These are phyloP conservation scores for Scutellospora calospora DNA, from an alignment of 371 early-diverging fungal species.

Conservation along the genomic window DNA sequence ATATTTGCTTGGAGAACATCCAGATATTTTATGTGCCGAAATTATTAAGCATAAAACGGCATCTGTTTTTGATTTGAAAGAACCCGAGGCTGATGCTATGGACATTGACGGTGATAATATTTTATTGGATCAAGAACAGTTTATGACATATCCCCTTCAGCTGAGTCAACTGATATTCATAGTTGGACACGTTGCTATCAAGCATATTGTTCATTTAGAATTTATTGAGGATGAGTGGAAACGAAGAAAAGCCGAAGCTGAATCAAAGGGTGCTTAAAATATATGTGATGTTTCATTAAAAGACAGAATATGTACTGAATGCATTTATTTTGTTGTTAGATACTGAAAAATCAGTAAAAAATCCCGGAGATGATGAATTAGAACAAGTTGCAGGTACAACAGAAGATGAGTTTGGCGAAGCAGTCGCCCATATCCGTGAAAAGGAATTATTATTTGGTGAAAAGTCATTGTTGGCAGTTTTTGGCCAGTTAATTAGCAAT, in stretches of 20 bases:
- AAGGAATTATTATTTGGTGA: slow-evolving; percentile 86
- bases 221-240: slow-evolving; percentile 89
- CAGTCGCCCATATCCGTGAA: slow-evolving; percentile 86
- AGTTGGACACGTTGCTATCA: slow-evolving; percentile 94
- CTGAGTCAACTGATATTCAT: slow-evolving; percentile 89
- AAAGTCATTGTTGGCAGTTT: slow-evolving; percentile 78
- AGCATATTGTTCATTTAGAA: slow-evolving; percentile 95
- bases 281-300: not conserved
- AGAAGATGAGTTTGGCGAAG: slow-evolving; percentile 96
- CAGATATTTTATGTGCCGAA: slow-evolving; percentile 79
- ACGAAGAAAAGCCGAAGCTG: slow-evolving; percentile 63
- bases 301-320: too few relatives aligned
- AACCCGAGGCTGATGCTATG: slow-evolving; percentile 33
- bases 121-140: slow-evolving; percentile 49
- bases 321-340: not conserved
- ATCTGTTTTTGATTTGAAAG: slow-evolving; percentile 47
- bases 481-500: slow-evolving; percentile 82
- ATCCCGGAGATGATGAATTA: slow-evolving; percentile 74
- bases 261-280: slow-evolving; percentile 46
- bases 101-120: slow-evolving; percentile 34
- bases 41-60: slow-evolving; percentile 73
- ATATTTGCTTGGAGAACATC: slow-evolving; percentile 87
- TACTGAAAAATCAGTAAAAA: slow-evolving; percentile 33
- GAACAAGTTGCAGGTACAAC: slow-evolving; percentile 92
- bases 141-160: slow-evolving; percentile 66